Base-by-base conservation (phyloP, 257 asterid genomes). In the Solanum sejunctum region DNA sequence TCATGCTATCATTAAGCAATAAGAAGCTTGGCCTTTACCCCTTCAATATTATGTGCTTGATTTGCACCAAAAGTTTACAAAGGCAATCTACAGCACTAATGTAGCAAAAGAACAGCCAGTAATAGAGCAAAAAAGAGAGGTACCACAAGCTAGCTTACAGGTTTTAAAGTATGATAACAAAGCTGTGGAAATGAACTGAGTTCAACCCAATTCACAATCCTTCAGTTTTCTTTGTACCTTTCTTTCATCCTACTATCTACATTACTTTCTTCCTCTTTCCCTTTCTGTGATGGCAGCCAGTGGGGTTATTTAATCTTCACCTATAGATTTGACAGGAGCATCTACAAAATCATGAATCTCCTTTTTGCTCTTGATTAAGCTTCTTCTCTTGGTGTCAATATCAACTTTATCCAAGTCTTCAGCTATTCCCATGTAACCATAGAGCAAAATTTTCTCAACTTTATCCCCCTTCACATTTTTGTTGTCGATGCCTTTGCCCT, bases 391-490 rank as follows among this genome's bases (percentile, higher is more conserved):
- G 63, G 89, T 89, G 21, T 85, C 90, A 11, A n/a, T 80, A 84
- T 89, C 88, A 67, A 89, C 90, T 84, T 80, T 81, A 77, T 85
- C 91, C 89, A 87, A 82, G 86, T 89, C 90, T 82, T 84, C 91
- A 4, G 89, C 89, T 69, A 87, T 84, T 55, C 85, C 91, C 86
- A 87, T 83, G 87, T 85, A 89, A 1, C 91, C 91, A 64, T 85
- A 89, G 47, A 89, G 49, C 63, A 78, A 28, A 45, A 73, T 11
- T 78, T 87, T 88, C 67, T 83, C 88, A 60, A 45, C 72, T 71
- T 84, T 75, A 43, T 20, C 85, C 63, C 16, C 83, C 73, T 21
- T 63, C 20, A 21, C n/a, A 43, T 45, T 60, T 81, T 55, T 81
- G 49, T 43, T 84, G 54, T 49, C 54, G 5, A n/a, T 45, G 81